Conservation (phyloP, 2,329 filamentous ascomycete genomes). For the Fusarium sp. region DNA sequence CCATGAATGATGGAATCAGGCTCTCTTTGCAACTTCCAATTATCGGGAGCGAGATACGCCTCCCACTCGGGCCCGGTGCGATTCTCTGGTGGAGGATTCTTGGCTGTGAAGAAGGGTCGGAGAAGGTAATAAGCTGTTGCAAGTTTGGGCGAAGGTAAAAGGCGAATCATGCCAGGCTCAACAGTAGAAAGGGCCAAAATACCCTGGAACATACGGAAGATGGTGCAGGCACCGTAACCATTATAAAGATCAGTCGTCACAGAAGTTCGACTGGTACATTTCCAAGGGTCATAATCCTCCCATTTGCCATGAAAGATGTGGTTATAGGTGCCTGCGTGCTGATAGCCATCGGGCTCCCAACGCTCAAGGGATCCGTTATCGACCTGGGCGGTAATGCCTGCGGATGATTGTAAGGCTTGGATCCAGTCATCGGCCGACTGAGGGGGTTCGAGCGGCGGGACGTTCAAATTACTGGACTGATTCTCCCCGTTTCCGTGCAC, state of each 20-base stretch:
- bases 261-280: conserved; percentile 64
- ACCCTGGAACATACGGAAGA: conserved; percentile 71
- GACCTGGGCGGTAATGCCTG: conserved; percentile 71
- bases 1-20: conserved; percentile 69
- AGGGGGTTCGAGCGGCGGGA: conserved; percentile 44
- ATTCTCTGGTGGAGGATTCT: conserved; percentile 56
- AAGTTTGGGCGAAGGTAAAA: conserved; percentile 79
- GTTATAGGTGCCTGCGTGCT: conserved; percentile 68
- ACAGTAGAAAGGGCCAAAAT: conserved; percentile 67
- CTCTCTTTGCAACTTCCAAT: conserved; percentile 61
- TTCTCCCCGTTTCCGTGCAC: conserved; percentile 66
- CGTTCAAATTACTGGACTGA: conserved; percentile 37
- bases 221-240: conserved; percentile 67
- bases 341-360: conserved; percentile 78
- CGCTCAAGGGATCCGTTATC: conserved; percentile 79
- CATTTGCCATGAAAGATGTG: conserved; percentile 66
- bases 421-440: conserved; percentile 57
- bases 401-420: conserved; percentile 58
- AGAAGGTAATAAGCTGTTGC: conserved; percentile 84
- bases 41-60: conserved; percentile 62
- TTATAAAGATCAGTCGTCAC: conserved; percentile 70
- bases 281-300: conserved; percentile 70
- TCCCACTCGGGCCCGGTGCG: conserved; percentile 61
- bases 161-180: conserved; percentile 76
- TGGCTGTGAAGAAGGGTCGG: conserved; percentile 66